These are phyloP conservation scores for Salix koriyanagi DNA, from an alignment of 345 rosid genomes.

Conservation along the genomic window DNA sequence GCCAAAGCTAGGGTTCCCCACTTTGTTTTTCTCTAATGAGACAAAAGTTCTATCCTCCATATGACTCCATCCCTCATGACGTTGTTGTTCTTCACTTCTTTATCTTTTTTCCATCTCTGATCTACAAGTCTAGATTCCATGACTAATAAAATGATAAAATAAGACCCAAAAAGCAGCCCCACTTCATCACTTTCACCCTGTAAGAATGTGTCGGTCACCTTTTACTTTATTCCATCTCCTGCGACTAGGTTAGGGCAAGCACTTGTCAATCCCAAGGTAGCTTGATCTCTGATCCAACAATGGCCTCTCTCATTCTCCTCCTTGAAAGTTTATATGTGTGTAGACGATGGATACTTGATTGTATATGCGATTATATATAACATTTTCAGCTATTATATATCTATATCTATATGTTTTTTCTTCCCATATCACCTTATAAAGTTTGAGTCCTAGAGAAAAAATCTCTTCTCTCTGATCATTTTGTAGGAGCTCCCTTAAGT, in stretches of 20 bases:
- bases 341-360: neutral
- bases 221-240: slow-evolving; percentile 40
- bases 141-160: neutral
- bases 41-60: slow-evolving; percentile 38
- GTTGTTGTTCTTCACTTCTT: neutral
- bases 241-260: neutral
- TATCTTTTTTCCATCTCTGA: slow-evolving; percentile 19
- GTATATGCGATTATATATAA: too few relatives aligned
- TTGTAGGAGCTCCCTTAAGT: too few relatives aligned
- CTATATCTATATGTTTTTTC: too few relatives aligned
- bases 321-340: neutral
- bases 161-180: slow-evolving; percentile 6
- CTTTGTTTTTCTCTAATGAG: slow-evolving; percentile 43
- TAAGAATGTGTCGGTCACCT: slow-evolving; percentile 41
- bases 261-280: neutral
- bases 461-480: too few relatives aligned
- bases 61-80: slow-evolving; percentile 2
- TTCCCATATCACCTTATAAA: too few relatives aligned
- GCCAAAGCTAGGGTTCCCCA: slow-evolving; percentile 37
- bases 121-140: slow-evolving; percentile 25
- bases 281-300: neutral
- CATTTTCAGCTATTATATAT: too few relatives aligned
- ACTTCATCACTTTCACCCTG: slow-evolving; percentile 25
- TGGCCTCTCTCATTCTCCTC: neutral
- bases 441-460: too few relatives aligned